These are phyloP conservation scores for Erodium texanum DNA, from an alignment of 441 rosid genomes.

Conservation along the genomic window DNA sequence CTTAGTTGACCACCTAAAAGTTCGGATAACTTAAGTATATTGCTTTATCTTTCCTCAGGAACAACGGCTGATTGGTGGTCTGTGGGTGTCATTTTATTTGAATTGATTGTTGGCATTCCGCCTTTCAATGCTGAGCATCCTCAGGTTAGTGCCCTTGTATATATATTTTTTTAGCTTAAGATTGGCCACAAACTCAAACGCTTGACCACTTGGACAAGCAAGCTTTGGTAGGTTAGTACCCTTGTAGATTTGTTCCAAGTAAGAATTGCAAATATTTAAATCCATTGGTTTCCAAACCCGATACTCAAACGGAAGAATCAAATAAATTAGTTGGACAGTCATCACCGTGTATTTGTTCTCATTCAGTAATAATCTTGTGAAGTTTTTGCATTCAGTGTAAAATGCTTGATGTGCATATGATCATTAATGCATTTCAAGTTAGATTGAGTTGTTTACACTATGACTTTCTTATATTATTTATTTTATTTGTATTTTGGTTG, in stretches of 20 bases:
- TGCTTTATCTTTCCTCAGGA: conserved; percentile 40
- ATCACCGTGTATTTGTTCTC: not conserved
- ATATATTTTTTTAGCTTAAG: no score
- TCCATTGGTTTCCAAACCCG: not conserved
- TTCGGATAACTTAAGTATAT: not conserved
- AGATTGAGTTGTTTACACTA: conserved; percentile 9
- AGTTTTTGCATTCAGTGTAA: not conserved
- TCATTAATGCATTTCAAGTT: not conserved
- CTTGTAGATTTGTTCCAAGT: not conserved
- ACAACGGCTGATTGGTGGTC: conserved; percentile 99
- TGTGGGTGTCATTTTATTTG: conserved; percentile 92
- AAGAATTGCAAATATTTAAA: not conserved
- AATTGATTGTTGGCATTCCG: conserved; percentile 94
- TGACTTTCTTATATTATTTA: not conserved
- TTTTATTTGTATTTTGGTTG: conserved; percentile 26
- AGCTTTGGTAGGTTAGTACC: not conserved
- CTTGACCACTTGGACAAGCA: no score
- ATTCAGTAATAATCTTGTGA: not conserved
- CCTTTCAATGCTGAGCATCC: conserved; percentile 99
- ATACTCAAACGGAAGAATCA: not conserved
- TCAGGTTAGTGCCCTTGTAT: conserved; percentile 44
- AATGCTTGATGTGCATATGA: no score
- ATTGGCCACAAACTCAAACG: no score
- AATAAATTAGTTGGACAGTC: not conserved
- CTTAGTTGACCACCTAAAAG: conserved; percentile 6